These are phyloP conservation scores for Phytophthora uliginosa DNA, from an alignment of 352 stramenopile genomes.

Conservation along the genomic window DNA sequence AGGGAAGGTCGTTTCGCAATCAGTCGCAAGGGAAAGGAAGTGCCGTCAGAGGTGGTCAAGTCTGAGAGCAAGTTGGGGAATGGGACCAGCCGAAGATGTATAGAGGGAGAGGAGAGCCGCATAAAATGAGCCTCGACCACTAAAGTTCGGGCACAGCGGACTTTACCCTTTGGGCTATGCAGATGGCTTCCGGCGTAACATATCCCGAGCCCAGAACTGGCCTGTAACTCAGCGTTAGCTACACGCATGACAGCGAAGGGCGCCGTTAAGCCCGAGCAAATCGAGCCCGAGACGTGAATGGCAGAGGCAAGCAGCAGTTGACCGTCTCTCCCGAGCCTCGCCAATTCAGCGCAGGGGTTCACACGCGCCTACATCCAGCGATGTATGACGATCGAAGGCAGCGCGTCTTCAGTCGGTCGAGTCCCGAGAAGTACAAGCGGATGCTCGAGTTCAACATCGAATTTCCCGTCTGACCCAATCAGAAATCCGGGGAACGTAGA, in stretches of 20 bases:
- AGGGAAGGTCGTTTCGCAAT: conserved; percentile 16
- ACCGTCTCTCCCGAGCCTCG: conserved; percentile 28
- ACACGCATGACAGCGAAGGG: conserved; percentile 7
- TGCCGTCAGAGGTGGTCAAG: conserved; percentile 8
- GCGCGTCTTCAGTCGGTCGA: background rate
- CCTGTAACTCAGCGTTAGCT: conserved; percentile 33
- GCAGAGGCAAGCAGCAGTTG: conserved; percentile 31
- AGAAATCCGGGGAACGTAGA: conserved; percentile 11
- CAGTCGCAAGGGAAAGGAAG: conserved; percentile 13
- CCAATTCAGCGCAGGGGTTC: background rate
- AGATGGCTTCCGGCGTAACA: conserved; percentile 36
- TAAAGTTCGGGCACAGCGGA: conserved; percentile 33
- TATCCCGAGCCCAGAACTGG: conserved; percentile 21
- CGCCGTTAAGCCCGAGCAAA: conserved; percentile 29
- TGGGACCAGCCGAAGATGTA: background rate
- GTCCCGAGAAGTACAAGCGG: background rate
- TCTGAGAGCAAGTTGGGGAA: conserved; percentile 16
- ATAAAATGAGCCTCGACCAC: conserved; percentile 20
- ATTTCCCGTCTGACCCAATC: conserved; percentile 17
- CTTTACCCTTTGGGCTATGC: conserved; percentile 33
- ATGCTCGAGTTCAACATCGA: conserved; percentile 30
- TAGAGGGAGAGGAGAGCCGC: conserved; percentile 12
- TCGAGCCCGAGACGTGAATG: conserved; percentile 16
- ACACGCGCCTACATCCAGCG: background rate
- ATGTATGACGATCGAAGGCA: background rate